Evolutionary conservation across 371 early-diverging fungal genomes (phyloP).

Genomic region (Lichtheimia corymbifera): DNA sequence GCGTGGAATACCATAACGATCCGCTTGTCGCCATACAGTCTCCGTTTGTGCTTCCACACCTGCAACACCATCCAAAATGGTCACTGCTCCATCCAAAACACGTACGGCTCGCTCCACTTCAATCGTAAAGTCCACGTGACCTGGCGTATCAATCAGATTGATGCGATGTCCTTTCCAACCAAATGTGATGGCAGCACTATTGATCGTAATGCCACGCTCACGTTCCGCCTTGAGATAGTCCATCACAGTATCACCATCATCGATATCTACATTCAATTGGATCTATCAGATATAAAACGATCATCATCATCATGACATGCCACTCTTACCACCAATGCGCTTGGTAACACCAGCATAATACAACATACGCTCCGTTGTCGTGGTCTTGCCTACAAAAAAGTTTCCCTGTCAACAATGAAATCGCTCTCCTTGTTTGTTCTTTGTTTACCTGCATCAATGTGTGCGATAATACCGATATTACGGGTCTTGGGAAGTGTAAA

Average conservation of each 20-base stretch:
- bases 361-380: slow-evolving; percentile 96
- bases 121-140: slow-evolving; percentile 95
- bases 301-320: not conserved
- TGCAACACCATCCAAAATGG: slow-evolving; percentile 89
- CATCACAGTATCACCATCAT: slow-evolving; percentile 92
- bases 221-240: slow-evolving; percentile 91
- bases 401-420: too few relatives aligned
- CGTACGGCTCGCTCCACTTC: slow-evolving; percentile 94
- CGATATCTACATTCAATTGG: slow-evolving; percentile 63
- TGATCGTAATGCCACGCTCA: slow-evolving; percentile 94
- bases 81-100: slow-evolving; percentile 93
- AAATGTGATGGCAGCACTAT: slow-evolving; percentile 93
- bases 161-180: slow-evolving; percentile 84
- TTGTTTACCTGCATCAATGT: slow-evolving; percentile 87
- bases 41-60: slow-evolving; percentile 98
- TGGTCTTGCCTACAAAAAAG: slow-evolving; percentile 79
- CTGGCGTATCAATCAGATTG: slow-evolving; percentile 96
- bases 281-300: not conserved
- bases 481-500: slow-evolving; percentile 69
- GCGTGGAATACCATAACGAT: slow-evolving; percentile 80
- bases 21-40: slow-evolving; percentile 92
- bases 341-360: slow-evolving; percentile 91
- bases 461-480: slow-evolving; percentile 96
- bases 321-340: slow-evolving; percentile 67
- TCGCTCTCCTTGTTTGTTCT: too few relatives aligned